Evolutionary conservation across 208 protist genomes (phyloP), one percentile per base, ranked within the genome.

Genomic region (Leishmania lainsoni): DNA sequence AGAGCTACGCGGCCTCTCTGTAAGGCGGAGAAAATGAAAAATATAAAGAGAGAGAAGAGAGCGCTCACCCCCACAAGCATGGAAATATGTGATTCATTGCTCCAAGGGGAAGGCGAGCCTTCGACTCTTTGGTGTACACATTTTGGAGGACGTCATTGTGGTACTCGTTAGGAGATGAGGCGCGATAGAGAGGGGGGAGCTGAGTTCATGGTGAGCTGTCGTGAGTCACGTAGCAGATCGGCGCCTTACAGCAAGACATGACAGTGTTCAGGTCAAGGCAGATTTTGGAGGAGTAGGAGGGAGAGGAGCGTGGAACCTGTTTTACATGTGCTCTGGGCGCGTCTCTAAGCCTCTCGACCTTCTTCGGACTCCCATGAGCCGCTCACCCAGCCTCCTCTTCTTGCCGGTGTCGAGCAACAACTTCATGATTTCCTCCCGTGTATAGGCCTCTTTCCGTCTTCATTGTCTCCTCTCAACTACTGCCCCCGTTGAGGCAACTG

Each of bases 1-100:
- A 94, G 76, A 87, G 84, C 66, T 96, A 97, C 83, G 78, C 76
- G 4, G 83, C 78, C 17, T 51, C 73, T 0, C 12, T 77, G 54
- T 77, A 51, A 77, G 26, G 20, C 9, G 4, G 69, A 29, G 16
- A 75, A 3, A 75, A 75, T 22, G 48, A 20, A 17, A 75, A 45
- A 0, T 17, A 42, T 35, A 68, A 17, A 51, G 10, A 54, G 16
- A 9, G 56, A 35, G 6, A 1, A 16, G 48, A 52, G 6, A 29
- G 0, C 56, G 14, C 51, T 17, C 51, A 54, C 51, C 9, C 51
- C 22, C 56, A 61, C 22, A 29, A 5, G 56, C 56, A 4, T 26
- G 1, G 14, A 61, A n/a, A 61, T 26, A 0, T 16, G 56, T 61
- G 8, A 61, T 5, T 8, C 56, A 61, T 22, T 6, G 22, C 56